These are phyloP conservation scores for Podospora anserina DNA, from an alignment of 495 filamentous ascomycete genomes.

Conservation along the genomic window DNA sequence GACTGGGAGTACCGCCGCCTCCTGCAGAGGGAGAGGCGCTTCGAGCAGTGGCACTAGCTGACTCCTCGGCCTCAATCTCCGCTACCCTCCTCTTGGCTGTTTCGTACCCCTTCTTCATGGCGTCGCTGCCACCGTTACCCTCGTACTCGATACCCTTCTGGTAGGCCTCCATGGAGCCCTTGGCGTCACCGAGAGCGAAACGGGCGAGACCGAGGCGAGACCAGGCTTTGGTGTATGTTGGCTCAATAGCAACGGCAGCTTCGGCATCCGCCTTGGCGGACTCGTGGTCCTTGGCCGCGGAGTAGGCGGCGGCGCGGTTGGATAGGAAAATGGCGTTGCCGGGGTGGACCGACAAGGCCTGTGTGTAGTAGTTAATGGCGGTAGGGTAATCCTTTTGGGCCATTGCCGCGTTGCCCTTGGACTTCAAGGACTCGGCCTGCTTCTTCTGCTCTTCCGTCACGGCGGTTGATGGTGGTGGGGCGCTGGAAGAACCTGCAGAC, in stretches of 20 bases:
- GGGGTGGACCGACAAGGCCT: slow-evolving; percentile 75
- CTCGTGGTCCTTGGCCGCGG: slow-evolving; percentile 73
- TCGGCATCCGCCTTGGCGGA: slow-evolving; percentile 82
- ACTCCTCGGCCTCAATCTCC: slow-evolving; percentile 58
- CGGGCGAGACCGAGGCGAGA: slow-evolving; percentile 82
- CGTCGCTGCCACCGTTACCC: slow-evolving; percentile 79
- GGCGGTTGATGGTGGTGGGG: slow-evolving; percentile 20
- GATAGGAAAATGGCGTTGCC: slow-evolving; percentile 94
- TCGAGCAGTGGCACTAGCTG: slow-evolving; percentile 10
- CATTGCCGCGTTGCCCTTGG: slow-evolving; percentile 93
- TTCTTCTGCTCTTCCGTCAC: slow-evolving; percentile 56
- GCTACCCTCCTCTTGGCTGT: slow-evolving; percentile 81
- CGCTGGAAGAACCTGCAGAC: slow-evolving; percentile 16
- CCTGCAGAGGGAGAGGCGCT: slow-evolving; percentile 44
- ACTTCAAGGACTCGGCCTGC: slow-evolving; percentile 83
- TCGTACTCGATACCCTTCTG: slow-evolving; percentile 88
- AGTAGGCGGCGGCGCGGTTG: slow-evolving; percentile 92
- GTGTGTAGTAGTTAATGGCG: slow-evolving; percentile 81
- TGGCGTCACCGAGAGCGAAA: slow-evolving; percentile 85
- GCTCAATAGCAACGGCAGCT: slow-evolving; percentile 77
- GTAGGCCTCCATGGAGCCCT: slow-evolving; percentile 92
- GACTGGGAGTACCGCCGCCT: slow-evolving; percentile 39
- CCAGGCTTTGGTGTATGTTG: slow-evolving; percentile 96
- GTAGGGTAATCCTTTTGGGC: slow-evolving; percentile 76
- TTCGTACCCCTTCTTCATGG: slow-evolving; percentile 93